Evolutionary conservation across 2,329 filamentous ascomycete genomes (phyloP).

Genomic region (Fusarium sp.): DNA sequence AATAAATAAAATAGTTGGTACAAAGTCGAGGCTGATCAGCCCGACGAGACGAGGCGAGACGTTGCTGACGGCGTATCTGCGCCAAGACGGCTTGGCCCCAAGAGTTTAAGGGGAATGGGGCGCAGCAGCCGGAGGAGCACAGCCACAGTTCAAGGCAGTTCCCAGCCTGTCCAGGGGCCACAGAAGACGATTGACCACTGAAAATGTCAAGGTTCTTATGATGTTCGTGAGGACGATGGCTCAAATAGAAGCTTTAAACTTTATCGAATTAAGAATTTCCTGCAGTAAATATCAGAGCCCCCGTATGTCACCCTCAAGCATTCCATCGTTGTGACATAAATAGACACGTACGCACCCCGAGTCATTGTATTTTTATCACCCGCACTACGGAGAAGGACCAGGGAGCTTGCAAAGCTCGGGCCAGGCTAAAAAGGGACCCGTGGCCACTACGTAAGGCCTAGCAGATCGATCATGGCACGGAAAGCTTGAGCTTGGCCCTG

Average conservation of each 20-base stretch:
- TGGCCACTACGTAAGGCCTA: constrained; percentile 21
- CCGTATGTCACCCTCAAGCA: neutral
- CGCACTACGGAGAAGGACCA: neutral
- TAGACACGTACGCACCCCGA: neutral
- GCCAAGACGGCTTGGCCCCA: constrained; percentile 18
- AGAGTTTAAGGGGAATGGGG: constrained; percentile 33
- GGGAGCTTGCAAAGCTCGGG: constrained; percentile 22
- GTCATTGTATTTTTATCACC: constrained; percentile 12
- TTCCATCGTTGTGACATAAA: neutral
- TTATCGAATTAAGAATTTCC: neutral
- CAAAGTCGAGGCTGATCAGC: constrained; percentile 21
- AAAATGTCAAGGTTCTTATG: neutral
- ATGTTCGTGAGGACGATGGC: neutral
- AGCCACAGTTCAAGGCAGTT: constrained; percentile 34
- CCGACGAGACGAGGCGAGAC: constrained; percentile 22
- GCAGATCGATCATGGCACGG: constrained; percentile 6
- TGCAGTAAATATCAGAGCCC: neutral
- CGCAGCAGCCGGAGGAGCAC: constrained; percentile 39
- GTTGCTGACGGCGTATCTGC: constrained; percentile 28
- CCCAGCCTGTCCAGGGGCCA: neutral
- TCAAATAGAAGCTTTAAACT: neutral
- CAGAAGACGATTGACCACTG: neutral
- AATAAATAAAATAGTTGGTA: constrained; percentile 16
- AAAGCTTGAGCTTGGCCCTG: constrained; percentile 20
- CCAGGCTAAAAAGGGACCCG: constrained; percentile 37